Percentiles rank a stretch among this genome's conserved stretches.
Evolutionary conservation across 495 filamentous ascomycete species (phyloP).

Genomic region (Hyaloscypha finlandica): DNA sequence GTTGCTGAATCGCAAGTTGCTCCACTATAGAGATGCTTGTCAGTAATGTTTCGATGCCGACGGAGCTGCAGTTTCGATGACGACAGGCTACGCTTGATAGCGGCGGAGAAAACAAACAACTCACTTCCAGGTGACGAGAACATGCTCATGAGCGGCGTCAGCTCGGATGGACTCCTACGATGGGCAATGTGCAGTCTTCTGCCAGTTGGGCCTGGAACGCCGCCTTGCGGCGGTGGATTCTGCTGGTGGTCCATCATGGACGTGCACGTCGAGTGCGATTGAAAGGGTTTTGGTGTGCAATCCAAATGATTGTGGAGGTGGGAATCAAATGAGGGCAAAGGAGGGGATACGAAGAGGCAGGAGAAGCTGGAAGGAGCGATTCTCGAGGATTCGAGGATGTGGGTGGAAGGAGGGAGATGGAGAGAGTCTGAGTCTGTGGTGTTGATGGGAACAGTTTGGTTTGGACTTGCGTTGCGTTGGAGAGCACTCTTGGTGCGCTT

Average conservation of each 20-base stretch:
- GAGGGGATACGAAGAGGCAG: constrained; percentile 45
- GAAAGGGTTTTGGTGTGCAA: constrained; percentile 23
- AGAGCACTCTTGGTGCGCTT: neutral
- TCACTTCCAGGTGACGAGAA: constrained; percentile 57
- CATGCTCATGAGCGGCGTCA: constrained; percentile 99
- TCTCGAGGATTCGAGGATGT: constrained; percentile 41
- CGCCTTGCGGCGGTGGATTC: constrained; percentile 59
- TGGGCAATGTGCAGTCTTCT: constrained; percentile 97
- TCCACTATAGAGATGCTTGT: constrained; percentile 64
- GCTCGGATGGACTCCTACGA: constrained; percentile 93
- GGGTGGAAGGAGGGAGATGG: constrained; percentile 27
- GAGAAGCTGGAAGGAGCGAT: constrained; percentile 35
- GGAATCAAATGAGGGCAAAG: constrained; percentile 46
- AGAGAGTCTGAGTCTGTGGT: constrained; percentile 6
- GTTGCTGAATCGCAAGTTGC: constrained; percentile 97
- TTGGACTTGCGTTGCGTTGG: neutral
- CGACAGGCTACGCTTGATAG: constrained; percentile 11
- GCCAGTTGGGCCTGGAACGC: constrained; percentile 78
- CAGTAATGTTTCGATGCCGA: constrained; percentile 26
- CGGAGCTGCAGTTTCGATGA: constrained; percentile 22
- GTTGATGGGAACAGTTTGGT: constrained; percentile 30
- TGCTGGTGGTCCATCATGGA: constrained; percentile 80
- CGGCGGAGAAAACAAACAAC: constrained; percentile 27
- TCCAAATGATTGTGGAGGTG: constrained; percentile 30
- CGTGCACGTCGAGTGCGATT: constrained; percentile 55